Evolutionary conservation across 2,329 filamentous ascomycete species (phyloP), one percentile per base, ranked within the genome.

Genomic region (Aspergillus hortae): DNA sequence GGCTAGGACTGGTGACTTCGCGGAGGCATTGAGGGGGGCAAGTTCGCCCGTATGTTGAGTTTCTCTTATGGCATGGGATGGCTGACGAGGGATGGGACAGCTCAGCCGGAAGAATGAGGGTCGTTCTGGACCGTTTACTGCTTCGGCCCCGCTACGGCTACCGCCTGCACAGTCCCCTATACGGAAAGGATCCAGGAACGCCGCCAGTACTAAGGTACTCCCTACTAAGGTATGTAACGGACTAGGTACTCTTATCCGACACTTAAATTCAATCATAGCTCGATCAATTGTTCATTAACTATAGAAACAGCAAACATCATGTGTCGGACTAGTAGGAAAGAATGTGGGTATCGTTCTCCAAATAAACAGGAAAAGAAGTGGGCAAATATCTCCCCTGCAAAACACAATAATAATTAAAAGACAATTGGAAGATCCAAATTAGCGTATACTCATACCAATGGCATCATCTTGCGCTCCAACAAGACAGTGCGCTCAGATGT

Each of bases 401-500:
- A 42, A 49, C 19, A 46, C 15, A 41, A 11, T 27, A 21, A 36
- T 33, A 21, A 36, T 46, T 9, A 49, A 17, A 44, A 4, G 15
- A 33, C 21, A 46, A 17, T 42, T 27, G 10, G 25, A 25, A 47
- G 3, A 25, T 44, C 30, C 2, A 27, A 25, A 56, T 52, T 49
- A 52, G 52, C 57, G 55, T 63, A 60, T 58, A 55, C 44, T 59
- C 41, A 15, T 45, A 47, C 51, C 48, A 47, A 58, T 56, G 15
- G 45, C 50, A 36, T 33, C 27, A 15, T 53, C 17, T 21, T 30
- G 27, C 2, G 19, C 15, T 23, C 21, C 15, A 43, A 33, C 6
- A 11, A 44, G 12, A 12, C 17, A 35, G 23, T 48, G 30, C 21
- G 38, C 44, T 81, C 79, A 96, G 71, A 96, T 92, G 74, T 92